Conservation (phyloP, 2,329 filamentous ascomycete species). For the Mycosphaerelloides madeirae region DNA sequence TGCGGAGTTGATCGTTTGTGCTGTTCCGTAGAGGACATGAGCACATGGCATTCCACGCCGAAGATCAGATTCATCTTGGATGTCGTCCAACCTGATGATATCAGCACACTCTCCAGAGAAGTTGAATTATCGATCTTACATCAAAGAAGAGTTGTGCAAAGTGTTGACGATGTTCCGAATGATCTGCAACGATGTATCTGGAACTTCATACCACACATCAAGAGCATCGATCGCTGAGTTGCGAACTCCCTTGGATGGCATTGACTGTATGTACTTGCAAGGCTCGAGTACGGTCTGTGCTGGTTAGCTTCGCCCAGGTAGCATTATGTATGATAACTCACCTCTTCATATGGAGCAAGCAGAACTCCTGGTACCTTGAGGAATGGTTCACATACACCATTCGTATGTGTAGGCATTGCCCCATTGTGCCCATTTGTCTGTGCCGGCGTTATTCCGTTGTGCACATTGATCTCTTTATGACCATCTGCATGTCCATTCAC, state of each 20-base stretch:
- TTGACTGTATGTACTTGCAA: conserved; percentile 2
- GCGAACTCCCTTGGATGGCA: conserved; percentile 7
- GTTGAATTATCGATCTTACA: neutral
- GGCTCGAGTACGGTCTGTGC: neutral
- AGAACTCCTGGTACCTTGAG: neutral
- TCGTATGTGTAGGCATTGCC: too few species aligned
- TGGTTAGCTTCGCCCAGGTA: neutral
- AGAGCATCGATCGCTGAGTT: conserved; percentile 5
- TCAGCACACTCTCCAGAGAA: neutral
- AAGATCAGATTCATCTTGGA: conserved; percentile 7
- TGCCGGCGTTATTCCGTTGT: too few species aligned
- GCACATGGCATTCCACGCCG: conserved; percentile 3
- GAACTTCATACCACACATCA: conserved; percentile 7
- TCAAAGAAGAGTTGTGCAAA: conserved; percentile 6
- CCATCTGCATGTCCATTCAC: neutral
- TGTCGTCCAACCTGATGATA: conserved; percentile 5
- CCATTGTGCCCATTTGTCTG: too few species aligned
- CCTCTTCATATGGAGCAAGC: neutral
- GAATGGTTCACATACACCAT: neutral
- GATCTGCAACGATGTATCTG: conserved; percentile 1
- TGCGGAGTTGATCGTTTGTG: conserved; percentile 9
- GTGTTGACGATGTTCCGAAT: conserved; percentile 6
- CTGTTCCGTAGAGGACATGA: conserved; percentile 3
- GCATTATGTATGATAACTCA: neutral
- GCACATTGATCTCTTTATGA: too few species aligned